Conservation (phyloP, 805 yeast genomes). For the Allodekkera sacchari region DNA sequence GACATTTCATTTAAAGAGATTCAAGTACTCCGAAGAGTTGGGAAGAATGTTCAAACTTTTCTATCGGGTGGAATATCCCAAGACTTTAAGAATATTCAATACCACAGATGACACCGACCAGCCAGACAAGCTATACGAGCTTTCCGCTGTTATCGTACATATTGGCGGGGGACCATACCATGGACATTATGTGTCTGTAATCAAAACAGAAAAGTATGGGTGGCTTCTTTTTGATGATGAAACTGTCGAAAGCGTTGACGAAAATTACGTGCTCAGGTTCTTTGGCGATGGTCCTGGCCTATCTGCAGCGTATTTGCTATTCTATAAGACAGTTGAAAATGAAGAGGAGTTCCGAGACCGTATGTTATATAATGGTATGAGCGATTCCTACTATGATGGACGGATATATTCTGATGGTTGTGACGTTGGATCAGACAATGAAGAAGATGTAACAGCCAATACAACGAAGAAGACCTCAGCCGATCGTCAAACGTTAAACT, state of each 20-base stretch:
- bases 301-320: constrained; percentile 86
- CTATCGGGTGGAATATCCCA: constrained; percentile 76
- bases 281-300: constrained; percentile 84
- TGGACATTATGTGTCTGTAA: constrained; percentile 88
- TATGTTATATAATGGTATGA: constrained; percentile 23
- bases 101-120: constrained; percentile 49
- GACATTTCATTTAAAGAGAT: constrained; percentile 82
- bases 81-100: constrained; percentile 58
- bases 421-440: neutral
- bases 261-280: constrained; percentile 71
- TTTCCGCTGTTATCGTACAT: constrained; percentile 84
- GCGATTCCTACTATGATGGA: constrained; percentile 17
- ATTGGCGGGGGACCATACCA: constrained; percentile 97
- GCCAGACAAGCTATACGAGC: constrained; percentile 61
- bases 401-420: no score
- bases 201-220: constrained; percentile 68
- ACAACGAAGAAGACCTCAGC: constrained; percentile 1
- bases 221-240: constrained; percentile 97
- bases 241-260: constrained; percentile 82
- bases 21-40: constrained; percentile 79
- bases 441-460: neutral
- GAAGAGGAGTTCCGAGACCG: constrained; percentile 26
- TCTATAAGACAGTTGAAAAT: constrained; percentile 55
- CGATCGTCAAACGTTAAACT: no score
- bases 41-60: constrained; percentile 80